phyloP scores from a whole-genome alignment of 2,329 filamentous ascomycete genomes.

The Trichoderma atrobrunneum region DNA sequence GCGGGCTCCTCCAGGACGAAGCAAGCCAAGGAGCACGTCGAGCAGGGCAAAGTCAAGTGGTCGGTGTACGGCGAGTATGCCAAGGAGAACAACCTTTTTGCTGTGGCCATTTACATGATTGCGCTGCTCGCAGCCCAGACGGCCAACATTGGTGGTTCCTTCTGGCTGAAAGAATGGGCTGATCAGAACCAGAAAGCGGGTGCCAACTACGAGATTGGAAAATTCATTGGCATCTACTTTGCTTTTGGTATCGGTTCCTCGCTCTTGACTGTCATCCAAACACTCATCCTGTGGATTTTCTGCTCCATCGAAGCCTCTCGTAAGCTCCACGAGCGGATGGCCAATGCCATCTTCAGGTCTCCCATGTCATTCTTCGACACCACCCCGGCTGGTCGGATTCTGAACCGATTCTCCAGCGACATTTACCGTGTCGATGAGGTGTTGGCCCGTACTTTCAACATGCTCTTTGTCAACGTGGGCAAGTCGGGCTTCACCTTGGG shows the following conservation, averaged over 20 bases:
- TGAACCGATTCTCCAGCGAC: constrained; percentile 91
- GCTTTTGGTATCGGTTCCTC: constrained; percentile 87
- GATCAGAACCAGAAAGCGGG: constrained; percentile 69
- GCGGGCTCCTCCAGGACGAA: constrained; percentile 69
- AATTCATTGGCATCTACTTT: constrained; percentile 94
- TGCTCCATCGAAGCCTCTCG: constrained; percentile 98
- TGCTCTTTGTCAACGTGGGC: constrained; percentile 78
- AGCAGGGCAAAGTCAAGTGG: constrained; percentile 99
- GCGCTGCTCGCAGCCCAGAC: constrained; percentile 78
- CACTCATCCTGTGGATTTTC: constrained; percentile 96
- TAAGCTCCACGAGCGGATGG: constrained; percentile 96
- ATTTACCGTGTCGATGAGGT: constrained; percentile 87
- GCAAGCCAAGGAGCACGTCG: constrained; percentile 81
- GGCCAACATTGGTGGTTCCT: constrained; percentile 75
- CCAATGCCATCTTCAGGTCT: constrained; percentile 91
- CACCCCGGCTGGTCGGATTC: constrained; percentile 89
- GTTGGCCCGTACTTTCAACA: constrained; percentile 94
- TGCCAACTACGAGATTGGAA: constrained; percentile 73
- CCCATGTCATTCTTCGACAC: constrained; percentile 99
- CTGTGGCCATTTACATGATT: constrained; percentile 75
- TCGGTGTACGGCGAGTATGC: constrained; percentile 88
- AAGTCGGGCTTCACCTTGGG: constrained; percentile 78
- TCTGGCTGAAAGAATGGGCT: constrained; percentile 95
- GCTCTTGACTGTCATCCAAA: constrained; percentile 82
- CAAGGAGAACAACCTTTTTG: constrained; percentile 84